Evolutionary conservation across 2,329 filamentous ascomycete species (phyloP), one percentile per base, ranked within the genome.

Genomic region (Neofusicoccum cordaticola): DNA sequence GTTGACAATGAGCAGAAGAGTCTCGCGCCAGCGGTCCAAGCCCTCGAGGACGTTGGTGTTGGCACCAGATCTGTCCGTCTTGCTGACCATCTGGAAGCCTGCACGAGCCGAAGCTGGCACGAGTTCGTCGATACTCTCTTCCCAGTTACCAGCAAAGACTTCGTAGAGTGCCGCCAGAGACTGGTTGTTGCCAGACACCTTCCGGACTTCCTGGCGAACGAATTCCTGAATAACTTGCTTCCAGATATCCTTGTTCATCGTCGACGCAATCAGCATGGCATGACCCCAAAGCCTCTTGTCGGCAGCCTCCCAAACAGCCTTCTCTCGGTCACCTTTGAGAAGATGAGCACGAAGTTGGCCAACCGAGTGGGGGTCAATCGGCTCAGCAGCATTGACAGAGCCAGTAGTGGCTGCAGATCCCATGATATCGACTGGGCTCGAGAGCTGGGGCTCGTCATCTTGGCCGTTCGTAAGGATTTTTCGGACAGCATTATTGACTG

Each of bases 271-370:
- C 19, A 99, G 83, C 85, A 99, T 90, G 2, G 95, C 96, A 76
- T 99, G 96, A 2, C 92, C 95, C 96, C 96, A 99, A 2, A 99
- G 82, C 56, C 93, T 88, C 75, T 93, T 93, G 75, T 99, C 95
- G 37, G 93, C 94, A 4, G 95, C 93, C 68, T 90, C 84, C 94
- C 94, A 98, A 0, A 96, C 91, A 4, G 95, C 95, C 69, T 93
- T 92, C 72, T 97, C 93, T 22, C 93, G 87, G 52, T 98, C 89
- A 9, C 96, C 95, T 63, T 86, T 82, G 8, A 96, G 82, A 4
- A 99, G 84, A 71, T 88, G 83, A 51, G 84, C 88, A 34, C 91
- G 89, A 52, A 98, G 83, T 65, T 88, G 84, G 66, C 92, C 88
- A 44, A 96, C 81, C 4, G 88, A 86, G 1, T 84, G 82, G 5